These are phyloP conservation scores for Lecanosticta acicola DNA, from an alignment of 2,329 filamentous ascomycete genomes.

Conservation along the genomic window DNA sequence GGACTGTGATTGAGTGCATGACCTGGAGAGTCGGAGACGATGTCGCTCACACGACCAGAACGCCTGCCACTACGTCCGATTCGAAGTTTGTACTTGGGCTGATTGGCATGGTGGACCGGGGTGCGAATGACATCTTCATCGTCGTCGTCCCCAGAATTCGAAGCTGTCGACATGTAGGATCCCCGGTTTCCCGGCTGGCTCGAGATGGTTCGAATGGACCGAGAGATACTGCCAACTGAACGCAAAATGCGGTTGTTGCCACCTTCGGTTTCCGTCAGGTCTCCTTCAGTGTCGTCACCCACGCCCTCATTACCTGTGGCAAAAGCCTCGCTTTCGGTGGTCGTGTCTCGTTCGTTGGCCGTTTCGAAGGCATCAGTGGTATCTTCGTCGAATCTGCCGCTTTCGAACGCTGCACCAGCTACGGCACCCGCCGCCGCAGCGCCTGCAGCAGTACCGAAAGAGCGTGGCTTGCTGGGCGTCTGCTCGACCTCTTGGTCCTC, in stretches of 20 bases:
- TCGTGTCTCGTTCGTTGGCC: conserved; percentile 67
- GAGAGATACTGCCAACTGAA: conserved; percentile 5
- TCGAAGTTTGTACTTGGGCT: conserved; percentile 66
- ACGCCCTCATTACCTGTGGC: conserved; percentile 79
- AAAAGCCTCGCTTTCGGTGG: conserved; percentile 80
- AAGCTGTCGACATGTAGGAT: conserved; percentile 82
- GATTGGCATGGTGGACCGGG: conserved; percentile 57
- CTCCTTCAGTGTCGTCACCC: conserved; percentile 62
- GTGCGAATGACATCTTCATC: conserved; percentile 54
- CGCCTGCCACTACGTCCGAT: conserved; percentile 53
- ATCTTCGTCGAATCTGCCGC: conserved; percentile 49
- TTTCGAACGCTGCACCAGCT: conserved; percentile 62
- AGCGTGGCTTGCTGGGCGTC: conserved; percentile 49
- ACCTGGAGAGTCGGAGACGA: conserved; percentile 20
- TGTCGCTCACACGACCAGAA: conserved; percentile 48
- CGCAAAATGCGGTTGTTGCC: conserved; percentile 13
- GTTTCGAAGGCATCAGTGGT: conserved; percentile 61
- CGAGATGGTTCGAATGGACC: conserved; percentile 31
- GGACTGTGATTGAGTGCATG: conserved; percentile 21
- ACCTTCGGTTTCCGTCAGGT: conserved; percentile 77
- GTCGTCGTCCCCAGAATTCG: conserved; percentile 72
- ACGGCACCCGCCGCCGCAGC: conserved; percentile 39
- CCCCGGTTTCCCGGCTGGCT: conserved; percentile 52
- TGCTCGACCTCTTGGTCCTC: conserved; percentile 67
- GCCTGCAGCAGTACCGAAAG: conserved; percentile 23